A percentile compares a stretch with the other conserved stretches of the same genome.
Evolutionary conservation across 2,329 filamentous ascomycete genomes (phyloP).

Genomic region (Ophiostoma tasmaniense): DNA sequence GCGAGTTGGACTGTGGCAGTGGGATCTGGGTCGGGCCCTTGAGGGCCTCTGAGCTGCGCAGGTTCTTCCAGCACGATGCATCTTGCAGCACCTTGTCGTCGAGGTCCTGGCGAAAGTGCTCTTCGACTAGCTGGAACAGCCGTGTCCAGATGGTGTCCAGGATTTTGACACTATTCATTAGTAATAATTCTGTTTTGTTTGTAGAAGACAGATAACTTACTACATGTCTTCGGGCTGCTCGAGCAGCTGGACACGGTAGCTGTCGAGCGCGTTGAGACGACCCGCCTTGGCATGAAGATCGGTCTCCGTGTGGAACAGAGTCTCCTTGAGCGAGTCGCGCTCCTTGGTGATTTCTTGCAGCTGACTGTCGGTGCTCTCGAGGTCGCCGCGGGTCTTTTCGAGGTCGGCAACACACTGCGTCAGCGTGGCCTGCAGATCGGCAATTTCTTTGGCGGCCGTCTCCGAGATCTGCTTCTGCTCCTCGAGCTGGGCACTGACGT

Average conservation of each 20-base stretch:
- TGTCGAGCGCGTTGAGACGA: constrained; percentile 25
- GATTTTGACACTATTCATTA: constrained; percentile 22
- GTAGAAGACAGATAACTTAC: not conserved
- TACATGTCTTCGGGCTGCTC: constrained; percentile 27
- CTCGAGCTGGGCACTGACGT: constrained; percentile 12
- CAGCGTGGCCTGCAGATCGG: constrained; percentile 22
- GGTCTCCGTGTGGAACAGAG: constrained; percentile 21
- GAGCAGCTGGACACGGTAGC: constrained; percentile 26
- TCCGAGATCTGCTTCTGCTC: constrained; percentile 16
- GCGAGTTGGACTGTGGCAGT: constrained; percentile 29
- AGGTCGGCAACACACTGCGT: constrained; percentile 22
- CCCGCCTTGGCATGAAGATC: constrained; percentile 22
- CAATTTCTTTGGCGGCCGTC: constrained; percentile 19
- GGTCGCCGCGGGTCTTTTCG: constrained; percentile 20
- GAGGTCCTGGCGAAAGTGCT: constrained; percentile 28
- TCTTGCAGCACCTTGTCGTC: constrained; percentile 26
- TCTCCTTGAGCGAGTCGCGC: constrained; percentile 18
- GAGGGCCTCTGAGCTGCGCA: constrained; percentile 27
- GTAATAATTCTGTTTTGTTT: constrained; percentile 13
- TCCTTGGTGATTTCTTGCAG: constrained; percentile 22
- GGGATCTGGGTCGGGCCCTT: constrained; percentile 28
- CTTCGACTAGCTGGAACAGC: constrained; percentile 27
- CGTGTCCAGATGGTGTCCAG: constrained; percentile 31
- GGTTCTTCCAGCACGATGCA: constrained; percentile 29
- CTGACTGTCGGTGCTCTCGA: constrained; percentile 22